These are phyloP conservation scores for Paecilomyces formosus DNA, from an alignment of 2,329 filamentous ascomycete species.

Conservation along the genomic window DNA sequence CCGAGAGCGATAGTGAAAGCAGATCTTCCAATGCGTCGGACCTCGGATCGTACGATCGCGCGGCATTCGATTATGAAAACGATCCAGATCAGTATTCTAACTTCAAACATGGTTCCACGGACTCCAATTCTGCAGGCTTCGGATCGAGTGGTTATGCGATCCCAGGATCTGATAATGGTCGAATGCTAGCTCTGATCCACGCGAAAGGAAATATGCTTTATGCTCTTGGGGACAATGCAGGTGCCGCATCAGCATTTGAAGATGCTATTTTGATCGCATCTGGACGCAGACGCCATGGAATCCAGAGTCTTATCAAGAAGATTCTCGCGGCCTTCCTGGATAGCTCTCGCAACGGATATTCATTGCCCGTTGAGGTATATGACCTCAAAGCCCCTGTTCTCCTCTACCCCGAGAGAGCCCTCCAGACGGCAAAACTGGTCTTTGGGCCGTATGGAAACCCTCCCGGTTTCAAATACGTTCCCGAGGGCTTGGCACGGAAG, in stretches of 20 bases:
- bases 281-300: constrained; percentile 61
- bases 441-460: constrained; percentile 70
- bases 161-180: constrained; percentile 78
- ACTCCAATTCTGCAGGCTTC: constrained; percentile 46
- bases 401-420: constrained; percentile 73
- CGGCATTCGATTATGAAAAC: constrained; percentile 50
- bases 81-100: constrained; percentile 23
- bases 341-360: constrained; percentile 31
- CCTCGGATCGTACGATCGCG: constrained; percentile 47
- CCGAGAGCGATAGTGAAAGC: constrained; percentile 50
- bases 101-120: constrained; percentile 17
- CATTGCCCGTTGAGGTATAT: constrained; percentile 24
- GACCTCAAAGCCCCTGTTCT: constrained; percentile 57
- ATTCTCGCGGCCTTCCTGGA: constrained; percentile 65
- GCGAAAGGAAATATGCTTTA: constrained; percentile 99
- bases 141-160: constrained; percentile 79
- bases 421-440: constrained; percentile 73
- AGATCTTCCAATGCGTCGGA: constrained; percentile 46
- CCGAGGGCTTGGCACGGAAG: constrained; percentile 63
- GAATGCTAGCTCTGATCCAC: constrained; percentile 88
- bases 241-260: constrained; percentile 83
- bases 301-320: constrained; percentile 69
- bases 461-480: constrained; percentile 68
- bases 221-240: constrained; percentile 70
- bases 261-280: constrained; percentile 86